These are phyloP conservation scores for Lentithecium fluviatile DNA, from an alignment of 495 filamentous ascomycete species.

Conservation along the genomic window DNA sequence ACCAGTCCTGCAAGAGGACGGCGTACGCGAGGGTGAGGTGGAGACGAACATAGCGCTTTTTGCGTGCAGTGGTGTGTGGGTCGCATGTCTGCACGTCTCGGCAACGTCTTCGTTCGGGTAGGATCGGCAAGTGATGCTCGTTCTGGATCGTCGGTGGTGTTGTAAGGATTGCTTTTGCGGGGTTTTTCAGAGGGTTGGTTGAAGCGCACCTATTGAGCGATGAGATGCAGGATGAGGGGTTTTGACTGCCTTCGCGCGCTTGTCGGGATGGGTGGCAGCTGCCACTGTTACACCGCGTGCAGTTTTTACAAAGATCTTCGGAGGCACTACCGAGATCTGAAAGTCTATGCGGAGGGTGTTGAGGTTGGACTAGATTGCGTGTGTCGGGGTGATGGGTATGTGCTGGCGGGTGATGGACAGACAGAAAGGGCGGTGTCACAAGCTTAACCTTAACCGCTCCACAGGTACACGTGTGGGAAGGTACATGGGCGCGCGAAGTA, in stretches of 20 bases:
- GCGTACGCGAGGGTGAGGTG: no score
- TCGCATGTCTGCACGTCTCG: neutral
- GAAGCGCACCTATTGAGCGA: neutral
- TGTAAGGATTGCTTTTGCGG: neutral
- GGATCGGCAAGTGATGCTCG: neutral
- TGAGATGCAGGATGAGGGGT: no score
- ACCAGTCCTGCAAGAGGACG: no score
- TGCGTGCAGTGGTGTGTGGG: neutral
- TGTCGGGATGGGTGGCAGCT: no score
- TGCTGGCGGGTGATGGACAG: neutral
- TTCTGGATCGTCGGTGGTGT: neutral
- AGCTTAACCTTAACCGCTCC: neutral
- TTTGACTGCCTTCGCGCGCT: no score
- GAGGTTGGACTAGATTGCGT: no score
- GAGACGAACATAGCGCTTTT: no score
- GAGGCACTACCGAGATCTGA: no score
- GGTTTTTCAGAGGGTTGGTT: neutral
- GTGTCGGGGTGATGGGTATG: no score
- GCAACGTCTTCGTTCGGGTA: neutral
- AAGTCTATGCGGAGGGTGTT: no score
- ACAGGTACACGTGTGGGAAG: neutral
- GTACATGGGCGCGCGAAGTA: neutral
- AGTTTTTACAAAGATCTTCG: no score
- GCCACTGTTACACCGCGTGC: no score
- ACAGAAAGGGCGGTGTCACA: neutral